Base-by-base conservation (phyloP, 257 asterid genomes). In the Ligustrum vulgare region DNA sequence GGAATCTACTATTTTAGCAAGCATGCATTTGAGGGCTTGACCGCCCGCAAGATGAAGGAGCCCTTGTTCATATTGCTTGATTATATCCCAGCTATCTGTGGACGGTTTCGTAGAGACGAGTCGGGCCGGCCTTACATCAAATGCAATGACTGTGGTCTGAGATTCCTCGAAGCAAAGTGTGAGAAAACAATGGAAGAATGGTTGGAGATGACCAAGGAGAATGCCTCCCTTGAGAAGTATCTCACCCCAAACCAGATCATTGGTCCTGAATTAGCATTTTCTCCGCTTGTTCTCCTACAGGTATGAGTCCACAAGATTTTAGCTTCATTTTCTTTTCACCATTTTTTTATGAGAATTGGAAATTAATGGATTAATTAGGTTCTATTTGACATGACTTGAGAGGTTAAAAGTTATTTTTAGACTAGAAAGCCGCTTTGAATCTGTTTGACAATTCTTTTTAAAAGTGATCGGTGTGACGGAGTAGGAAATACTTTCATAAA, bases 141-240 rank as follows among this genome's bases (percentile, higher is more conserved):
- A 58, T 94, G 98, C 33, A 94, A 89, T 13, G 98, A 94, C 67
- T 88, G 96, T 51, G 98, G 98, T 1, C 91, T 76, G 20, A 85
- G 98, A 85, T 74, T 91, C 62, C 35, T 84, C 23, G 97, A 92
- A 77, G 95, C 90, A 2, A 85, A 82, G 32, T 94, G 94, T 51
- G 91, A 75, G 6, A 84, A 80, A 43, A 85, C 82, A 0, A 58
- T 94, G 54, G 91, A 86, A 5, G 91, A 92, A 58, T 94, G 98
- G 98, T 10, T 89, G 58, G 87, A 84, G 81, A 79, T 72, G 80
- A 72, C 22, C 51, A 64, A 72, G 58, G 80, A 79, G 47, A 82
- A 43, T 41, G 70, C 71, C 2, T 20, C 70, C 3, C 73, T 67
- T 65, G 95, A 92, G 82, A 88, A 60, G 49, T 62, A 78, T 22